Evolutionary conservation across 176 grass and related monocot genomes (phyloP).

Genomic region (Aegilops bicornis): DNA sequence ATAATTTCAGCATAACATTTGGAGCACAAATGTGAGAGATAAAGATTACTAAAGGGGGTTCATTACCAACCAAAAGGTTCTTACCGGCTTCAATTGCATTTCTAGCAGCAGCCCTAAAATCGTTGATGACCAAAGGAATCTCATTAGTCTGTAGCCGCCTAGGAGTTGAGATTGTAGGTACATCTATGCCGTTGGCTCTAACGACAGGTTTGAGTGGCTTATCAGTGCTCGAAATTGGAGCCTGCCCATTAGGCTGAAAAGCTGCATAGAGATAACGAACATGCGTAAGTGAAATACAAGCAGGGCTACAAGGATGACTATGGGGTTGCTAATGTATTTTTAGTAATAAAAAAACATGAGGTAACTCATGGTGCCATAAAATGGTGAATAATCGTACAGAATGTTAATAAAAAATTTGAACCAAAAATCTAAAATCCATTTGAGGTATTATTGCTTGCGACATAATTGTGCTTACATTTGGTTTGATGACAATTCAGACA

Average conservation of each 20-base stretch:
- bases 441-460: background rate
- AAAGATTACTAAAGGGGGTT: background rate
- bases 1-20: background rate
- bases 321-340: background rate
- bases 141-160: conserved; percentile 46
- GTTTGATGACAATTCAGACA: background rate
- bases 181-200: conserved; percentile 37
- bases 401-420: background rate
- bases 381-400: background rate
- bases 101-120: conserved; percentile 61
- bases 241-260: conserved; percentile 59
- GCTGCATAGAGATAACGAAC: conserved; percentile 19
- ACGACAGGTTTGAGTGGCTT: conserved; percentile 41
- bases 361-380: background rate
- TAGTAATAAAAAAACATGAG: background rate
- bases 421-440: conserved; percentile 12
- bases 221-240: conserved; percentile 61
- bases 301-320: background rate
- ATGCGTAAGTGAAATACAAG: background rate
- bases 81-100: conserved; percentile 73
- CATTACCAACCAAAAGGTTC: background rate
- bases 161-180: conserved; percentile 33
- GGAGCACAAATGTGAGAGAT: background rate
- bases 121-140: conserved; percentile 50
- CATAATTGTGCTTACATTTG: background rate